Conservation (phyloP, 495 filamentous ascomycete genomes). For the Aspergillus nanangensis region DNA sequence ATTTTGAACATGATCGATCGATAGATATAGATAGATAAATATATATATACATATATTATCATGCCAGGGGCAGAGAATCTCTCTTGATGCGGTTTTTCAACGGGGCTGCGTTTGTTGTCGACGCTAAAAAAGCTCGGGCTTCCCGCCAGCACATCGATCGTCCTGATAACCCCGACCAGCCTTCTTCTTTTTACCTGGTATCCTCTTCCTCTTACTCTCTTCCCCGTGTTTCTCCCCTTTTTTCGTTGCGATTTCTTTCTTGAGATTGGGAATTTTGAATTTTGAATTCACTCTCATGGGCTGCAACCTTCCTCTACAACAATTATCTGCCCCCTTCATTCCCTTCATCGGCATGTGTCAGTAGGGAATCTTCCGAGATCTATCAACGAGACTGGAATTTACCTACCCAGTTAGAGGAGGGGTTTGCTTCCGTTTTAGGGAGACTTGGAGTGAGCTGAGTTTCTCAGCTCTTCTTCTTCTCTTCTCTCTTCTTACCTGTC, state of each 20-base stretch:
- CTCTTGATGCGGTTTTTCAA: background rate
- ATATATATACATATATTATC: background rate
- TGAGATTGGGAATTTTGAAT: background rate
- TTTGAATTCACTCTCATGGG: background rate
- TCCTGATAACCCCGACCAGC: background rate
- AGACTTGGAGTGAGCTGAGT: too few species aligned
- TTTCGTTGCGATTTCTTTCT: background rate
- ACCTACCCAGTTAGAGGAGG: too few species aligned
- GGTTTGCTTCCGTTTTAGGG: too few species aligned
- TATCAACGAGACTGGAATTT: slow-evolving; percentile 1
- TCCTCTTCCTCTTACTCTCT: background rate
- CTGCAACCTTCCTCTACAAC: too few species aligned
- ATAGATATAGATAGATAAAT: too few species aligned
- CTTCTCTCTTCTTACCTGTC: background rate
- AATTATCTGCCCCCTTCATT: too few species aligned
- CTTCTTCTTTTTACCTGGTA: slow-evolving; percentile 2
- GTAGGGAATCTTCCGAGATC: slow-evolving; percentile 2
- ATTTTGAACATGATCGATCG: too few species aligned
- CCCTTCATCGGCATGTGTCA: slow-evolving; percentile 3
- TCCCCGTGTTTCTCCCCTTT: background rate
- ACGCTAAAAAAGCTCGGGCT: slow-evolving; percentile 1
- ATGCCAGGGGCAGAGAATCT: background rate
- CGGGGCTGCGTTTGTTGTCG: slow-evolving; percentile 8
- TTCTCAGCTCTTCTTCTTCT: slow-evolving; percentile 19
- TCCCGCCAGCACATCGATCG: background rate